phyloP scores from a whole-genome alignment of 179 eudicot species.

The Beta corolliflora region DNA sequence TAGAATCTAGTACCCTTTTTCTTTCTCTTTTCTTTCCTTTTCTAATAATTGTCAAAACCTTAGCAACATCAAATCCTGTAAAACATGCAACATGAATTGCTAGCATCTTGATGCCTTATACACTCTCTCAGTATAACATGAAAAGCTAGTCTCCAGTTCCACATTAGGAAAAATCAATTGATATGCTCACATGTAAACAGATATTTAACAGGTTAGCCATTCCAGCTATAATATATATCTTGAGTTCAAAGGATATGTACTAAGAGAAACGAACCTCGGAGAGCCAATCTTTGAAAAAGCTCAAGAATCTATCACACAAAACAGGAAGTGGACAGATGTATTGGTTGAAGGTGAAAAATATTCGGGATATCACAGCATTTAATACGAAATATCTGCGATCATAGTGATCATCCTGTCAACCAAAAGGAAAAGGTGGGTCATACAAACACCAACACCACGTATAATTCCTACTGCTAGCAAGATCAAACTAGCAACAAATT shows the following conservation, averaged over 20 bases:
- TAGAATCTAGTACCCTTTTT: no score
- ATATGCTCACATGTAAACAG: constrained; percentile 7
- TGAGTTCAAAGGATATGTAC: neutral
- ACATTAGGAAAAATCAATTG: neutral
- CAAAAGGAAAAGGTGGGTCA: constrained; percentile 26
- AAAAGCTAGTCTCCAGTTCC: neutral
- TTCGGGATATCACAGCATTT: constrained; percentile 59
- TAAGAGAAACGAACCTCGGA: constrained; percentile 55
- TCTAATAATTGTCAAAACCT: neutral
- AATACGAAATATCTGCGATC: constrained; percentile 59
- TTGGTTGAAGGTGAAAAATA: constrained; percentile 58
- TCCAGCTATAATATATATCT: neutral
- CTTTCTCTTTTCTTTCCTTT: neutral
- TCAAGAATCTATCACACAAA: constrained; percentile 59
- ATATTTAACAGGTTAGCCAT: neutral
- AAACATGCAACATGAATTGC: neutral
- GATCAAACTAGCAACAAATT: neutral
- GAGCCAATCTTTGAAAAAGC: constrained; percentile 56
- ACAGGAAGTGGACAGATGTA: constrained; percentile 46
- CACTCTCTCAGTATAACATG: neutral
- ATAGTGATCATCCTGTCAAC: constrained; percentile 67
- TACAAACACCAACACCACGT: neutral
- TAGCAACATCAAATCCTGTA: neutral
- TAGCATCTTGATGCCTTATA: neutral
- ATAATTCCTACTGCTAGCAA: neutral